Evolutionary conservation across 1,139 yeast species (phyloP).

Genomic region (Debaryomyces fabryi): DNA sequence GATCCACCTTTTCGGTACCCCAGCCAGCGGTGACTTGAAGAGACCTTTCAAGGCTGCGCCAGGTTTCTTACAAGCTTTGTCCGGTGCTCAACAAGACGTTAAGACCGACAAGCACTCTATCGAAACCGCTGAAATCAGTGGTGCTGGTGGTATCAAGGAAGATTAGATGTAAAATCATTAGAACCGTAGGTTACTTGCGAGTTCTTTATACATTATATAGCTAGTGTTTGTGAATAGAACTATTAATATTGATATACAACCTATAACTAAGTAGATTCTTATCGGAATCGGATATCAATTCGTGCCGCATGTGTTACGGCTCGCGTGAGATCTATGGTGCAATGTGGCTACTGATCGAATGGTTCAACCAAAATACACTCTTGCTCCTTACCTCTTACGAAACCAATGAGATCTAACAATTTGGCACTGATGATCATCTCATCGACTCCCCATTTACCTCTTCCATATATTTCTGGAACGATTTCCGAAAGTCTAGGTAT

Average conservation of each 20-base stretch:
- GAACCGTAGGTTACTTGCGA: background rate
- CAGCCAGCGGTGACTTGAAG: conserved; percentile 90
- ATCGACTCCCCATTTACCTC: conserved; percentile 67
- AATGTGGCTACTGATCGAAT: background rate
- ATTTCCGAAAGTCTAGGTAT: conserved; percentile 54
- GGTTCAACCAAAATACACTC: conserved; percentile 59
- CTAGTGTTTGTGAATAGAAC: conserved; percentile 4
- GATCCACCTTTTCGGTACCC: conserved; percentile 82
- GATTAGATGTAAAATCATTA: conserved; percentile 49
- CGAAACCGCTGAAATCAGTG: conserved; percentile 82
- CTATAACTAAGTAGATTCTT: background rate
- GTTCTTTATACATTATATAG: background rate
- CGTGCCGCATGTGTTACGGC: background rate
- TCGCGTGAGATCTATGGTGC: background rate
- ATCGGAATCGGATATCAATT: background rate
- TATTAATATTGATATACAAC: conserved; percentile 1
- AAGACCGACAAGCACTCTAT: conserved; percentile 87
- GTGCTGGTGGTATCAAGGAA: conserved; percentile 89
- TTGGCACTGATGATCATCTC: conserved; percentile 62
- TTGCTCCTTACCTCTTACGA: conserved; percentile 59
- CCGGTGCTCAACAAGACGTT: conserved; percentile 55
- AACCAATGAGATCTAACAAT: conserved; percentile 59
- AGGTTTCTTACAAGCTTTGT: conserved; percentile 71
- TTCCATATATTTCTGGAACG: conserved; percentile 63
- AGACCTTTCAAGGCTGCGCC: conserved; percentile 95